Percentiles rank a stretch among this genome's conserved stretches.
Evolutionary conservation across 2,329 filamentous ascomycete species (phyloP).

Genomic region (Fusarium praegraminearum): DNA sequence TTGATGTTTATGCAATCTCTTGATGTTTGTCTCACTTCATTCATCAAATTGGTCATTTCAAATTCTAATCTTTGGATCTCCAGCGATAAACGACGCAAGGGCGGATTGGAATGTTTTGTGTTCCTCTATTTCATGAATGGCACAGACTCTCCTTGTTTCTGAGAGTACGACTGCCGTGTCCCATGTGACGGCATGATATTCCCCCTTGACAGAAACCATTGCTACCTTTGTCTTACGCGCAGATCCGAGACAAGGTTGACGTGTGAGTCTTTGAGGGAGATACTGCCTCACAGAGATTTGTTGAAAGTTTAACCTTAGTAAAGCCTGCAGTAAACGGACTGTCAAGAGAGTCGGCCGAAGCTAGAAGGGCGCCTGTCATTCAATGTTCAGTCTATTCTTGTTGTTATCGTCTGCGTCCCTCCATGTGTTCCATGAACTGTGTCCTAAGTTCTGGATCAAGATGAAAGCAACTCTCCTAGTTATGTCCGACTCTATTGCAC

Average conservation of each 20-base stretch:
- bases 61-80: rapidly evolving
- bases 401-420: background rate
- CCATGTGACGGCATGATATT: background rate
- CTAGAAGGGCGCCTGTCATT: background rate
- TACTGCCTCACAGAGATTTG: no score
- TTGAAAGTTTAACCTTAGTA: background rate
- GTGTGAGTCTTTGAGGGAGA: background rate
- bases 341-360: background rate
- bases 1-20: background rate
- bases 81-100: background rate
- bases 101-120: background rate
- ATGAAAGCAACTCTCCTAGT: background rate
- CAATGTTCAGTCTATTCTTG: background rate
- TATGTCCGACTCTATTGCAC: rapidly evolving
- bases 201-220: background rate
- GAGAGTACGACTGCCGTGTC: background rate
- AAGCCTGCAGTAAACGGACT: background rate
- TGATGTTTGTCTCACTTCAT: background rate
- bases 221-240: background rate
- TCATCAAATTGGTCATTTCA: background rate
- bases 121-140: background rate
- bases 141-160: background rate
- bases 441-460: background rate
- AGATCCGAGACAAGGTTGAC: background rate
- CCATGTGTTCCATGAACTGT: background rate